Conservation (phyloP, 1,139 yeast genomes). For the Yamadazyma triangularis region DNA sequence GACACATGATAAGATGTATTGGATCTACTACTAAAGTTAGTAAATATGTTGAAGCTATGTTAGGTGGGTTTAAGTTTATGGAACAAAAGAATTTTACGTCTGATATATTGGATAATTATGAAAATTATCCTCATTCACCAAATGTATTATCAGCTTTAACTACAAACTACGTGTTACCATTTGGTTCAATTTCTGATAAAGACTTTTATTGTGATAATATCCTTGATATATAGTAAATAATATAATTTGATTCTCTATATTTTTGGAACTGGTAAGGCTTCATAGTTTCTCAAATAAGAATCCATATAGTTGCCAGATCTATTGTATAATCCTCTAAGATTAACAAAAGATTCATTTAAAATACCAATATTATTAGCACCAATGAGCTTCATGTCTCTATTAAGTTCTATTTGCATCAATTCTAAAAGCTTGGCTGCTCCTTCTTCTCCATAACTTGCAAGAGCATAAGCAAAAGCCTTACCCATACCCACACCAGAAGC, state of each 20-base stretch:
- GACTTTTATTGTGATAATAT: no score
- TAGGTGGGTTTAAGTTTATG: constrained; percentile 4
- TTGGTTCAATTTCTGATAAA: no score
- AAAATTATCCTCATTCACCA: background rate
- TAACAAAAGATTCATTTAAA: constrained; percentile 1
- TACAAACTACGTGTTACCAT: no score
- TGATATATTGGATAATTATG: no score
- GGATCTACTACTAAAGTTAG: constrained; percentile 5
- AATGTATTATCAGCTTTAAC: no score
- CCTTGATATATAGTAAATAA: no score
- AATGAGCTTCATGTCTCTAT: constrained; percentile 43
- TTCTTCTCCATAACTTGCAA: constrained; percentile 46
- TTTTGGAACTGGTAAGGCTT: constrained; percentile 1
- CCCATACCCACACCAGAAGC: constrained; percentile 55
- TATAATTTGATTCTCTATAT: no score
- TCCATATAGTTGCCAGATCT: constrained; percentile 5
- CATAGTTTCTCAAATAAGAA: constrained; percentile 2
- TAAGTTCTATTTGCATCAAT: constrained; percentile 42
- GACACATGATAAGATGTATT: constrained; percentile 1
- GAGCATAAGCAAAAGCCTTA: constrained; percentile 44
- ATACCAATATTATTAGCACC: constrained; percentile 18
- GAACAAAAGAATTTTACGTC: no score
- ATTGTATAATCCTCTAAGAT: constrained; percentile 5
- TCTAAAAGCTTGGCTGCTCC: constrained; percentile 44
- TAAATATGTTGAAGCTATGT: constrained; percentile 4